These are phyloP conservation scores for Volutella citrinella DNA, from an alignment of 2,329 filamentous ascomycete species.

Conservation along the genomic window DNA sequence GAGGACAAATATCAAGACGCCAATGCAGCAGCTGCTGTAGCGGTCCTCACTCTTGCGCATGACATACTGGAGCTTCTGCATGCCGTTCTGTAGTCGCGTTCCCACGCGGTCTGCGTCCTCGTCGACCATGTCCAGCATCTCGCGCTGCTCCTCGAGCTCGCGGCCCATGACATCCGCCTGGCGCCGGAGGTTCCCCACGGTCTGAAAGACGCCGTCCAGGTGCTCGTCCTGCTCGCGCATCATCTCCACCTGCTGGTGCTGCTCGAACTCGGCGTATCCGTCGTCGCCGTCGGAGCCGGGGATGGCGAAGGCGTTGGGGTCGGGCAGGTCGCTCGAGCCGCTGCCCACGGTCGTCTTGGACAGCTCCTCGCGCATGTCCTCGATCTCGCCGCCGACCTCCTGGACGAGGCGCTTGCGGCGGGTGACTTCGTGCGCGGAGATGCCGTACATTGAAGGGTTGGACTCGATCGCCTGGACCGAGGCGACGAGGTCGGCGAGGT, in stretches of 20 bases:
- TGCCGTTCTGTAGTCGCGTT: constrained; percentile 77
- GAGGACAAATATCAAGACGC: constrained; percentile 79
- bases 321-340: constrained; percentile 44
- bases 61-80: constrained; percentile 82
- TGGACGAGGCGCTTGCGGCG: constrained; percentile 79
- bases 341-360: constrained; percentile 50
- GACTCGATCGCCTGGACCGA: constrained; percentile 85
- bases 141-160: constrained; percentile 90
- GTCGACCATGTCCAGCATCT: constrained; percentile 85
- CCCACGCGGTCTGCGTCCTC: constrained; percentile 82
- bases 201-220: constrained; percentile 87
- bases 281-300: constrained; percentile 40
- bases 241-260: constrained; percentile 85
- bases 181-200: constrained; percentile 82
- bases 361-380: constrained; percentile 84
- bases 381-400: constrained; percentile 85
- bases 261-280: constrained; percentile 78
- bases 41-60: constrained; percentile 88
- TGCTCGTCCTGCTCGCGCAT: constrained; percentile 94
- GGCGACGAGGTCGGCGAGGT: constrained; percentile 83
- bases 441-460: constrained; percentile 81
- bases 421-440: constrained; percentile 77
- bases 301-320: constrained; percentile 57
- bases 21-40: constrained; percentile 87
- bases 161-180: constrained; percentile 96